phyloP scores from a whole-genome alignment of 176 grass and related monocot species.

The Eragrostis nindensis region DNA sequence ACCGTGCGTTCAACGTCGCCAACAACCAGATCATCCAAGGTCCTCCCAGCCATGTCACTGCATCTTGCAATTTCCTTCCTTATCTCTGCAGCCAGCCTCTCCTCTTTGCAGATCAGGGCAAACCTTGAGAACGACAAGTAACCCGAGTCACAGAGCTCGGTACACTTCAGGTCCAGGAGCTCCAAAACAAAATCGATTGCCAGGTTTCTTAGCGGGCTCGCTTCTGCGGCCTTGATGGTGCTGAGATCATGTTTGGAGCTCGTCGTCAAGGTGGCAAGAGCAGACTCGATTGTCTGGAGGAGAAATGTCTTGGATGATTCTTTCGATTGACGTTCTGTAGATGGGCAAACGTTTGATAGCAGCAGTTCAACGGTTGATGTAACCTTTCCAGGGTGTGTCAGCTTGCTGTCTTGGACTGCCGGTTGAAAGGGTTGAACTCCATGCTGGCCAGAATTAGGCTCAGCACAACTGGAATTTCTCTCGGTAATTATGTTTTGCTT shows the following conservation, averaged over 20 bases:
- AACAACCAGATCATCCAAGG: slow-evolving; percentile 50
- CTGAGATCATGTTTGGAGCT: neutral
- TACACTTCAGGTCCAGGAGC: slow-evolving; percentile 54
- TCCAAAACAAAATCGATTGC: slow-evolving; percentile 52
- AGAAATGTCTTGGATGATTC: slow-evolving; percentile 53
- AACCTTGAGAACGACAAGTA: slow-evolving; percentile 57
- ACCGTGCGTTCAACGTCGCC: slow-evolving; percentile 46
- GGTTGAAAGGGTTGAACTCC: neutral
- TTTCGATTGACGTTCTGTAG: neutral
- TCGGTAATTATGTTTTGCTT: neutral
- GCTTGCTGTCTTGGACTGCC: slow-evolving; percentile 35
- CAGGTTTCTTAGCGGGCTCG: slow-evolving; percentile 22
- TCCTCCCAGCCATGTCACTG: slow-evolving; percentile 33
- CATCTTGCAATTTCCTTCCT: slow-evolving; percentile 47
- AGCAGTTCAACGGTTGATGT: slow-evolving; percentile 67
- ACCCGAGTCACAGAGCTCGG: slow-evolving; percentile 47
- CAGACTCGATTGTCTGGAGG: slow-evolving; percentile 33
- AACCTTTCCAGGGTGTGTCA: slow-evolving; percentile 4
- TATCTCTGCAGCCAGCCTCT: slow-evolving; percentile 52
- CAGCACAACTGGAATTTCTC: slow-evolving; percentile 9
- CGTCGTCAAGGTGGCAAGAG: slow-evolving; percentile 28
- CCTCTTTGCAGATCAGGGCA: slow-evolving; percentile 40
- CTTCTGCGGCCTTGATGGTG: slow-evolving; percentile 20
- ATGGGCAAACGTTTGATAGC: slow-evolving; percentile 41
- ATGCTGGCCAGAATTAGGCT: slow-evolving; percentile 5